Evolutionary conservation across 2,329 filamentous ascomycete genomes (phyloP).

Genomic region (Scleromitrula shiraiana): DNA sequence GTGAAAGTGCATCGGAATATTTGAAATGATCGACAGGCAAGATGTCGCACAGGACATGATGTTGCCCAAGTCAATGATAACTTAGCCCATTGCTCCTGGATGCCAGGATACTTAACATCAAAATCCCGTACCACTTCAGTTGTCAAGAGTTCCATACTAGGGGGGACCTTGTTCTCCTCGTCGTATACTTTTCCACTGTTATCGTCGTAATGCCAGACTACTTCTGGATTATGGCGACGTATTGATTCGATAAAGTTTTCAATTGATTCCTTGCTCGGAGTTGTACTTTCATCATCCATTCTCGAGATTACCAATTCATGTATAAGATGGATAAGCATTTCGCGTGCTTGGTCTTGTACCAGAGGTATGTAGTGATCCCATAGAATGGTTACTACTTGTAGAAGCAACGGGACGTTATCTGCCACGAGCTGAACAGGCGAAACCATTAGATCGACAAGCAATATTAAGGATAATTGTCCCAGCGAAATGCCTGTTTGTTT

Average conservation of each 20-base stretch:
- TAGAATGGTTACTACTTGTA: conserved; percentile 86
- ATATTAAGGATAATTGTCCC: conserved; percentile 84
- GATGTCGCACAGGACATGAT: conserved; percentile 86
- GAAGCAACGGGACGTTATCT: conserved; percentile 74
- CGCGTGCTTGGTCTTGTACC: conserved; percentile 91
- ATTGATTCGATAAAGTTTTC: conserved; percentile 85
- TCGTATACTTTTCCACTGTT: conserved; percentile 72
- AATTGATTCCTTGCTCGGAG: conserved; percentile 60
- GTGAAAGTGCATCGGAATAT: conserved; percentile 92
- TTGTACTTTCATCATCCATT: conserved; percentile 61
- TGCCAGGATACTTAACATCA: conserved; percentile 70
- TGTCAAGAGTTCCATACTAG: conserved; percentile 80
- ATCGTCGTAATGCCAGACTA: conserved; percentile 93
- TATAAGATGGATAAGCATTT: conserved; percentile 96
- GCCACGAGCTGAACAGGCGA: conserved; percentile 73
- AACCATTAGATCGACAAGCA: conserved; percentile 93
- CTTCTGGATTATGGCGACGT: conserved; percentile 71
- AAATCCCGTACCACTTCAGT: conserved; percentile 79
- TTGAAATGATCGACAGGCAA: conserved; percentile 95
- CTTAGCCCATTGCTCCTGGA: conserved; percentile 87
- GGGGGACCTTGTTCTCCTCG: conserved; percentile 71
- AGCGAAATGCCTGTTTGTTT: conserved; percentile 88
- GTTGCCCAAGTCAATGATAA: conserved; percentile 92
- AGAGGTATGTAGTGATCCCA: conserved; percentile 97
- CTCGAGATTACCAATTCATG: conserved; percentile 83